These are phyloP conservation scores for Fusarium penzigii DNA, from an alignment of 2,329 filamentous ascomycete genomes.

Conservation along the genomic window DNA sequence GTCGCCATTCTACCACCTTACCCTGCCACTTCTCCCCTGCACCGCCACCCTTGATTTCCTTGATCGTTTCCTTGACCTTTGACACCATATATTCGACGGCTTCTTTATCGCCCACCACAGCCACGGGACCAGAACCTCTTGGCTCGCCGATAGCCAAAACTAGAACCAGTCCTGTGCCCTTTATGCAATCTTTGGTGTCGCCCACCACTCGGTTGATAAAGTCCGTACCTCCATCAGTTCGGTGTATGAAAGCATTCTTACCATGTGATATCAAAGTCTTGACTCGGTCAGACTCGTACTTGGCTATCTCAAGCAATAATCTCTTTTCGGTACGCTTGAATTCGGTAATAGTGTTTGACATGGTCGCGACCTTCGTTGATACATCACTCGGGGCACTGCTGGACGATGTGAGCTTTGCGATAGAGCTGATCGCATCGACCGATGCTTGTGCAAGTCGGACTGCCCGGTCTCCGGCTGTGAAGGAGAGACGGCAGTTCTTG, in stretches of 20 bases:
- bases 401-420: conserved; percentile 30
- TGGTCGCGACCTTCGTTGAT: conserved; percentile 7
- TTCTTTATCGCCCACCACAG: conserved; percentile 26
- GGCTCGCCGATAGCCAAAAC: conserved; percentile 31
- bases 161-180: conserved; percentile 14
- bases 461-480: conserved; percentile 31
- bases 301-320: conserved; percentile 31
- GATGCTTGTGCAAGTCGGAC: conserved; percentile 25
- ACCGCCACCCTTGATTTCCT: conserved; percentile 32
- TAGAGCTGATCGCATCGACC: conserved; percentile 22
- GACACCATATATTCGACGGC: conserved; percentile 18
- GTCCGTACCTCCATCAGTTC: conserved; percentile 27
- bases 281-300: conserved; percentile 29
- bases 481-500: conserved; percentile 34
- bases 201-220: conserved; percentile 33
- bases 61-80: conserved; percentile 18
- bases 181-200: conserved; percentile 22
- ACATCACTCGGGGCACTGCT: conserved; percentile 24
- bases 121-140: conserved; percentile 24
- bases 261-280: conserved; percentile 9
- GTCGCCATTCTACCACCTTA: conserved; percentile 32
- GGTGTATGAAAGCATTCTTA: conserved; percentile 27
- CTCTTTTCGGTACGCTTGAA: conserved; percentile 28
- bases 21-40: conserved; percentile 35
- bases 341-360: conserved; percentile 19